These are phyloP conservation scores for Tylopilus sp. DNA, from an alignment of 768 basidiomycete species.

Conservation along the genomic window DNA sequence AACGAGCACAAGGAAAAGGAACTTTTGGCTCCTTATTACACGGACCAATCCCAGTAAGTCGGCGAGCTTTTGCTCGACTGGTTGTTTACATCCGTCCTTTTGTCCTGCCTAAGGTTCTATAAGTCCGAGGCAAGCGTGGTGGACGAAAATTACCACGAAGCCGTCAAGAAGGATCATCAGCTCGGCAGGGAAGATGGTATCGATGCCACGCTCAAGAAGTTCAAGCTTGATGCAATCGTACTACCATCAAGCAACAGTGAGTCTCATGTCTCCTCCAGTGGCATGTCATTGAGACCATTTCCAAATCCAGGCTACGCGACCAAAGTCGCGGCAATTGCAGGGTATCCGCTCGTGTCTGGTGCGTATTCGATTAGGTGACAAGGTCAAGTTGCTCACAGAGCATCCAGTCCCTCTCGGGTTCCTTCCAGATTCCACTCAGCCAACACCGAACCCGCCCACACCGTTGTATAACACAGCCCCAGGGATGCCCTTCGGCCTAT, in stretches of 20 bases:
- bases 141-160: constrained; percentile 37
- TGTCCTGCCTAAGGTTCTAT: constrained; percentile 20
- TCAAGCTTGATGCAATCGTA: constrained; percentile 50
- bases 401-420: constrained; percentile 41
- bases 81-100: background rate
- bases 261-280: background rate
- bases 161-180: constrained; percentile 43
- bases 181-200: constrained; percentile 52
- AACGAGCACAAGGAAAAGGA: constrained; percentile 50
- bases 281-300: background rate
- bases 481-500: constrained; percentile 40
- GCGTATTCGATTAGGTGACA: background rate
- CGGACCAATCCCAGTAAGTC: constrained; percentile 34
- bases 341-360: constrained; percentile 37
- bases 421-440: constrained; percentile 29
- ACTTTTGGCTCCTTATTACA: constrained; percentile 33
- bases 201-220: constrained; percentile 45
- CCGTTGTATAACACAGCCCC: constrained; percentile 34
- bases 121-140: constrained; percentile 20
- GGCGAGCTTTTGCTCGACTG: background rate
- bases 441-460: constrained; percentile 30
- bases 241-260: constrained; percentile 35
- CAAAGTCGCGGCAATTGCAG: constrained; percentile 32
- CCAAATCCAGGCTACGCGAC: constrained; percentile 22
- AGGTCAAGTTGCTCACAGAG: constrained; percentile 25